Percentiles rank a stretch among this genome's conserved stretches.
phyloP scores from a whole-genome alignment of 2,329 filamentous ascomycete species.

The Pochonia chlamydosporia region DNA sequence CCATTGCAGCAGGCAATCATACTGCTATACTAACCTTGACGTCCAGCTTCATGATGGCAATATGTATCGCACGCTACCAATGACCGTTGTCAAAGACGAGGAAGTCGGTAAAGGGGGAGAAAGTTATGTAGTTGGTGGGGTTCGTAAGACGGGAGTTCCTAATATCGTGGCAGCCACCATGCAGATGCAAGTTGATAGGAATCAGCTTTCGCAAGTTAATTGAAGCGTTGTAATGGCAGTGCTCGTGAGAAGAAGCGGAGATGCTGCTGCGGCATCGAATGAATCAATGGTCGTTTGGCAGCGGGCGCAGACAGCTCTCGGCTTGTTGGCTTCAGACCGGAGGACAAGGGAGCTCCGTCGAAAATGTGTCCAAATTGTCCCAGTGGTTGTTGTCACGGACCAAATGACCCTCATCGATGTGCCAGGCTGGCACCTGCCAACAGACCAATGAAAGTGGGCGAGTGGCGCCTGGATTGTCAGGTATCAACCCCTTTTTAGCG shows the following conservation, averaged over 20 bases:
- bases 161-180: slow-evolving; percentile 6
- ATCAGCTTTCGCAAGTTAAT: neutral
- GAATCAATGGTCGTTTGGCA: neutral
- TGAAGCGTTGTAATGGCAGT: neutral
- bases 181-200: neutral
- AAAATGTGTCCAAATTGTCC: slow-evolving; percentile 10
- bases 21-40: slow-evolving; percentile 31
- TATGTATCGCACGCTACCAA: neutral
- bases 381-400: neutral
- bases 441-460: neutral
- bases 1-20: neutral
- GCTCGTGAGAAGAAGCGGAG: neutral
- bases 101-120: neutral
- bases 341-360: slow-evolving; percentile 4
- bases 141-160: neutral
- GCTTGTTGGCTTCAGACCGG: neutral
- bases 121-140: slow-evolving; percentile 4
- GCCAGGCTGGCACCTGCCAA: slow-evolving; percentile 10
- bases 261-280: neutral
- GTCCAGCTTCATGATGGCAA: slow-evolving; percentile 34
- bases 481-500: slow-evolving; percentile 7
- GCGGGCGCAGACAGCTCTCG: neutral
- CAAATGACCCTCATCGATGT: slow-evolving; percentile 3
- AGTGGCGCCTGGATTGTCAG: slow-evolving; percentile 11
- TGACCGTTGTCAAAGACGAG: neutral